Conservation (phyloP, 345 rosid species). For the Lepidium aucheri region DNA sequence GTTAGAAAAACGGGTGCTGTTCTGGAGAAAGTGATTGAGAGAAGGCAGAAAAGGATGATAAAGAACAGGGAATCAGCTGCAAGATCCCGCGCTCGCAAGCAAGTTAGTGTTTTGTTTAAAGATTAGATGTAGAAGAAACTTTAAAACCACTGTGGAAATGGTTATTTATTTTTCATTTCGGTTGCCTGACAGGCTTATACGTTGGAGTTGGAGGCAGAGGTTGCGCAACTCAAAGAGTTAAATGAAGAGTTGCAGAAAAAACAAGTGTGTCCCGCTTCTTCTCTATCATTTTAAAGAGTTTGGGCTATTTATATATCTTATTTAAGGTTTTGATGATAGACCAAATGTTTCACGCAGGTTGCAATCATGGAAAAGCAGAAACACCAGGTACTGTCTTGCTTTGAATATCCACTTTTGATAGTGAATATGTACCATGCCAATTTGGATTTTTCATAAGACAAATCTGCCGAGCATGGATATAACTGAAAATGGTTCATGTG, state of each 20-base stretch:
- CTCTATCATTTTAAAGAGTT: background rate
- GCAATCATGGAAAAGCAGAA: conserved; percentile 48
- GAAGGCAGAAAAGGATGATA: conserved; percentile 97
- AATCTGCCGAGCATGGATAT: background rate
- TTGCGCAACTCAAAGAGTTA: conserved; percentile 69
- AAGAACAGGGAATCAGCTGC: conserved; percentile 99
- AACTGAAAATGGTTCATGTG: background rate
- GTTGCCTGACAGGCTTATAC: conserved; percentile 72
- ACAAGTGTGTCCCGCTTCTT: conserved; percentile 47
- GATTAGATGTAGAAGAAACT: background rate
- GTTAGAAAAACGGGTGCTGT: conserved; percentile 59
- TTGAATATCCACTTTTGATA: background rate
- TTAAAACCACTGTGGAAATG: background rate
- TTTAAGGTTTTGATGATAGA: background rate
- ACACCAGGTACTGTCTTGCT: conserved; percentile 37
- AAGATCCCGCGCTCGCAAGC: conserved; percentile 97
- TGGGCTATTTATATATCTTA: background rate
- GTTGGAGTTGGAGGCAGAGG: conserved; percentile 84
- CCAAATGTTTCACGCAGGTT: conserved; percentile 39
- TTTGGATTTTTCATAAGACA: background rate
- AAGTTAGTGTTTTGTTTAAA: conserved; percentile 40
- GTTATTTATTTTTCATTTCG: conserved; percentile 2
- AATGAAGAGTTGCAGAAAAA: conserved; percentile 67
- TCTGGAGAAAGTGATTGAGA: conserved; percentile 91
- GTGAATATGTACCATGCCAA: background rate